A percentile compares a stretch with the other conserved stretches of the same genome.
phyloP scores from a whole-genome alignment of 805 yeast species.

The Maudiozyma saulgeensis region DNA sequence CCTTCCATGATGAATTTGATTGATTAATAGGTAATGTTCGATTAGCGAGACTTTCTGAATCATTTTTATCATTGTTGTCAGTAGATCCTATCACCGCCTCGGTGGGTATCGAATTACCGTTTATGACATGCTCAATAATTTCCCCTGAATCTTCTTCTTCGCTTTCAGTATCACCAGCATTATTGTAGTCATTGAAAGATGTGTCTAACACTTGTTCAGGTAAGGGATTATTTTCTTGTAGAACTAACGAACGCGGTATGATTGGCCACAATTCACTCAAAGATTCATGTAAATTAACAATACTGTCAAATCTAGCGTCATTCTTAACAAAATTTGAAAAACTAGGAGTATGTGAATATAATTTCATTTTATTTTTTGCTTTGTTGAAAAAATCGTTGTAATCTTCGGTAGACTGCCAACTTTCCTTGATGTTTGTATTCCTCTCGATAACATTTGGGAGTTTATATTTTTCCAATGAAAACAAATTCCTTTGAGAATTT shows the following conservation, averaged over 20 bases:
- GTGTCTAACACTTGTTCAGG: conserved; percentile 2
- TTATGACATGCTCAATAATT: background rate
- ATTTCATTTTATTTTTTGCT: conserved; percentile 14
- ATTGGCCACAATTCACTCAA: conserved; percentile 24
- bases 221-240: background rate
- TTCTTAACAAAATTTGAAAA: conserved; percentile 16
- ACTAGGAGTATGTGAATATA: conserved; percentile 6
- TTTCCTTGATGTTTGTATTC: background rate
- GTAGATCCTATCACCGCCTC: background rate
- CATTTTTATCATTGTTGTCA: background rate
- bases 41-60: background rate
- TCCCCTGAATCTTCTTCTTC: background rate
- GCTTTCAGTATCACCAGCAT: background rate
- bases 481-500: conserved; percentile 37
- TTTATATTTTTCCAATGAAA: conserved; percentile 29
- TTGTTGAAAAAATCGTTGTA: conserved; percentile 28
- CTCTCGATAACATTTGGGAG: conserved; percentile 24
- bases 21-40: background rate
- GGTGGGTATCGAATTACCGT: background rate
- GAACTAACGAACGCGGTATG: conserved; percentile 10
- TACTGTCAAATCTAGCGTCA: conserved; percentile 14
- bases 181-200: conserved; percentile 2
- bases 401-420: conserved; percentile 38
- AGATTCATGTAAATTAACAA: conserved; percentile 29
- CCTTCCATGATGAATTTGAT: background rate